Evolutionary conservation across 306 rosid species (phyloP), one percentile per base, ranked within the genome.

Genomic region (Vigna reflexopilosa): DNA sequence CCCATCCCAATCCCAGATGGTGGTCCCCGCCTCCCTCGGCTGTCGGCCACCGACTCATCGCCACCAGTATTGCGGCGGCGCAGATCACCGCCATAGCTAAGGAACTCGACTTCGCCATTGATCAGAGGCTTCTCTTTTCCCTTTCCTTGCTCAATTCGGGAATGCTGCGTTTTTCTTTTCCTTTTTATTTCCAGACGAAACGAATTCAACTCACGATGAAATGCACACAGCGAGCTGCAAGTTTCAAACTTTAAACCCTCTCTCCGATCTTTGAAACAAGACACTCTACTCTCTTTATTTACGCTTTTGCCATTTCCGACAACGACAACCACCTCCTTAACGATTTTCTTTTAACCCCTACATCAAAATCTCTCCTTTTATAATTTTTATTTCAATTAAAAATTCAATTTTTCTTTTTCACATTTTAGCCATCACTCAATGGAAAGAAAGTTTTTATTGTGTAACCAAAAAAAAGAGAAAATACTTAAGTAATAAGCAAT

Each of bases 61-160:
- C 81, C 40, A 85, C 55, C n/a, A 80, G 1, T 22, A 84, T 8
- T 44, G 83, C 5, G 77, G 90, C 83, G 77, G 93, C 85, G 68
- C 87, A 88, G 79, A 91, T 90, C 82, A 82, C 36, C 36, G 88
- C 36, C 66, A 90, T 12, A 17, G 81, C 49, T 10, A 85, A 14
- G 9, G 86, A 70, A 66, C 36, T 58, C 51, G 87, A 48, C 34
- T 80, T 74, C 7, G 89, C 87, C 97, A 90, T 89, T 73, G 70
- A 3, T 59, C 4, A 32, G 12, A 19, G 5, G 4, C 49, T 11
- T 44, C 49, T 9, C 50, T 3, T 45, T 45, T 12, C 17, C 9
- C 8, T 67, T 40, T 7, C 15, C 34, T 12, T 61, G 19, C 66
- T 77, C 45, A 32, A 3, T 48, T 22, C 52, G 5, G 7, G 36